Evolutionary conservation across 2,329 filamentous ascomycete genomes (phyloP).

Genomic region (Xylaria sp.): DNA sequence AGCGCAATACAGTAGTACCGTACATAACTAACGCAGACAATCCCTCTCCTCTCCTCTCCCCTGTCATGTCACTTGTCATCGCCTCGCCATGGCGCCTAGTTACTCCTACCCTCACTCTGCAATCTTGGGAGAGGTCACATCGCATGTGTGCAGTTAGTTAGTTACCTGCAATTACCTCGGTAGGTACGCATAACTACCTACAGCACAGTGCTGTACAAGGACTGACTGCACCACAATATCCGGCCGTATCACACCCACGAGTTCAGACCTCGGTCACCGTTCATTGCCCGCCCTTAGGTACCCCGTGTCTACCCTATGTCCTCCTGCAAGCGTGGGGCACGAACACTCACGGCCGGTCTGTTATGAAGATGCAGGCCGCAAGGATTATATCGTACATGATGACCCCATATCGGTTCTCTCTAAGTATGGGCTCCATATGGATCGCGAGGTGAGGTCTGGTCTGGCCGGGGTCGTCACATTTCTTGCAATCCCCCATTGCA

Average conservation of each 20-base stretch:
- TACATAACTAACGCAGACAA: background rate
- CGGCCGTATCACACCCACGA: background rate
- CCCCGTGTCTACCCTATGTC: background rate
- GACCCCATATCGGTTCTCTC: background rate
- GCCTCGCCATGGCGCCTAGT: conserved; percentile 1
- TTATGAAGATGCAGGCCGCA: conserved; percentile 4
- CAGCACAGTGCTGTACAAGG: background rate
- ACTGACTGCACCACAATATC: background rate
- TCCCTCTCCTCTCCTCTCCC: background rate
- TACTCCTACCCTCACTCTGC: conserved; percentile 6
- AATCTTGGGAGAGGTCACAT: conserved; percentile 33
- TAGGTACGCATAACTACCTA: background rate
- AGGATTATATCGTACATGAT: conserved; percentile 12
- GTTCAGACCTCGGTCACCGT: background rate
- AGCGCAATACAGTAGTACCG: background rate
- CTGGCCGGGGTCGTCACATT: conserved; percentile 19
- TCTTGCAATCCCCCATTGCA: conserved; percentile 20
- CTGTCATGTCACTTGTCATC: background rate
- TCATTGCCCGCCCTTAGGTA: background rate
- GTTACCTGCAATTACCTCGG: background rate
- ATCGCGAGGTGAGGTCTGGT: conserved; percentile 24
- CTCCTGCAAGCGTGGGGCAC: background rate
- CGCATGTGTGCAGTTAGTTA: conserved; percentile 23
- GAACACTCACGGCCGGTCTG: background rate
- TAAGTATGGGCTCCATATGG: conserved; percentile 7